phyloP scores from a whole-genome alignment of 228 moss, liverwort and hornwort genomes.

The Sphagnum fallax region DNA sequence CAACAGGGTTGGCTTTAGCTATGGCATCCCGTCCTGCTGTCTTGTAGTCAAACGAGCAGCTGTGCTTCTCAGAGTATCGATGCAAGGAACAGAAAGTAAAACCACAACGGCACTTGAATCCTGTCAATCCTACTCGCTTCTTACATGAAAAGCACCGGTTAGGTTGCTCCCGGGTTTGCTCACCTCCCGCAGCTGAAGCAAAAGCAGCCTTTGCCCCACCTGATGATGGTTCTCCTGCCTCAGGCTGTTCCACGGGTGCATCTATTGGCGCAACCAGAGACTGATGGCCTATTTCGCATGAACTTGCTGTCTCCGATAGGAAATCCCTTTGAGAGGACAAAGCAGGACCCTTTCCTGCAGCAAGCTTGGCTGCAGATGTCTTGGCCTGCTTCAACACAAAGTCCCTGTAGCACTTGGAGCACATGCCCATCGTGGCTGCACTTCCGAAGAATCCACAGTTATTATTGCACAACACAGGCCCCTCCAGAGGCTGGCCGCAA shows the following conservation, averaged over 20 bases:
- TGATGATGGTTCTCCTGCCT: constrained; percentile 12
- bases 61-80: constrained; percentile 52
- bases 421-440: constrained; percentile 26
- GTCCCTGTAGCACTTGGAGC: constrained; percentile 43
- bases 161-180: constrained; percentile 11
- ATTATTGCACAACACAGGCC: constrained; percentile 41
- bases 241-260: background rate
- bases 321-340: background rate
- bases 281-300: constrained; percentile 18
- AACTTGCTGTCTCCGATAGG: constrained; percentile 4
- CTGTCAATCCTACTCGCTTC: constrained; percentile 41
- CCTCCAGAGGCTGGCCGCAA: constrained; percentile 18
- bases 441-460: constrained; percentile 53
- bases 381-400: constrained; percentile 19
- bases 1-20: constrained; percentile 54
- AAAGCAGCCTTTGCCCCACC: constrained; percentile 5
- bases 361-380: background rate
- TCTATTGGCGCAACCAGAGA: constrained; percentile 13
- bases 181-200: constrained; percentile 8
- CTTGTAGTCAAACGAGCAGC: constrained; percentile 45
- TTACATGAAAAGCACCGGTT: constrained; percentile 41
- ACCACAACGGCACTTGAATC: constrained; percentile 53
- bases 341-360: constrained; percentile 3
- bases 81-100: constrained; percentile 48
- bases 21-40: constrained; percentile 51